phyloP scores from a whole-genome alignment of 805 yeast genomes.

The Candida gorgasii region DNA sequence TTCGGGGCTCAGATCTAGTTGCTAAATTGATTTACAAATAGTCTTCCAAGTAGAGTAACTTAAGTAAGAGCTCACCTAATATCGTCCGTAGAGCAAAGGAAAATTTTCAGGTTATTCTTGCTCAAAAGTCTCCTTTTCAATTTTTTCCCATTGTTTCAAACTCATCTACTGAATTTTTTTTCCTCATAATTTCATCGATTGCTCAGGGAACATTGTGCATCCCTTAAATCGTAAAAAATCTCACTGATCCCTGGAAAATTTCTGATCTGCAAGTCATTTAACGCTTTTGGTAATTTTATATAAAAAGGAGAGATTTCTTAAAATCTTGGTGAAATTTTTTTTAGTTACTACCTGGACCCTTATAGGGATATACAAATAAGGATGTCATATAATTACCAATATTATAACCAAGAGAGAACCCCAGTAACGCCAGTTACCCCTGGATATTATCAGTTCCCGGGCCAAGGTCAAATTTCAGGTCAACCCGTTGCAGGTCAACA shows the following conservation, averaged over 20 bases:
- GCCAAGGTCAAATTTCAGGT: constrained; percentile 1
- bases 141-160: background rate
- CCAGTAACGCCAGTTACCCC: constrained; percentile 1
- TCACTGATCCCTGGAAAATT: constrained; percentile 1
- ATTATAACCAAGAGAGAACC: background rate
- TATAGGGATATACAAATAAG: background rate
- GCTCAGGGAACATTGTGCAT: constrained; percentile 5
- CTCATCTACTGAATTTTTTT: background rate
- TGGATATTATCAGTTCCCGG: constrained; percentile 1
- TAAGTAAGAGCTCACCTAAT: too few relatives aligned
- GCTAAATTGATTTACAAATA: background rate
- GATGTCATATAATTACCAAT: constrained; percentile 2
- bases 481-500: background rate
- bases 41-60: too few relatives aligned
- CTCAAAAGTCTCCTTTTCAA: background rate
- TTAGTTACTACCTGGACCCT: background rate
- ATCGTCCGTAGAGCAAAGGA: background rate
- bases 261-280: constrained; percentile 6
- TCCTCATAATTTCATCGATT: constrained; percentile 4
- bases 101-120: background rate
- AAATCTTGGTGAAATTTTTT: background rate
- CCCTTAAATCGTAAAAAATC: constrained; percentile 7
- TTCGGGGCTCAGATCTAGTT: background rate
- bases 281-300: constrained; percentile 6
- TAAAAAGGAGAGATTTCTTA: background rate